phyloP scores from a whole-genome alignment of 2,329 filamentous ascomycete genomes.

The Apiospora pterosperma region DNA sequence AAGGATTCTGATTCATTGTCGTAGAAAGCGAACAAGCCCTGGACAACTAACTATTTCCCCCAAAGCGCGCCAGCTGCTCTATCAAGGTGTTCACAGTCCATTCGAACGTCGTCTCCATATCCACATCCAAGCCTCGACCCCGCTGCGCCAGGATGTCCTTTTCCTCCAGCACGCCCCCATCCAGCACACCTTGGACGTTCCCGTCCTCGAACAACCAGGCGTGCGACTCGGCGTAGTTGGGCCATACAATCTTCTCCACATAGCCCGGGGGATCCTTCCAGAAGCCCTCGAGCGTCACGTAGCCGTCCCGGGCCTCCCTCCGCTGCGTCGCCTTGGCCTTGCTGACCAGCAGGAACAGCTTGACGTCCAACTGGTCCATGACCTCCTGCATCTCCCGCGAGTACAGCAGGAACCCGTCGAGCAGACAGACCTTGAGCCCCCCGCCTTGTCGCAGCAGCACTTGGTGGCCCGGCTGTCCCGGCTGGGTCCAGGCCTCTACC shows the following conservation, averaged over 20 bases:
- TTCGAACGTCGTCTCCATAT: slow-evolving; percentile 59
- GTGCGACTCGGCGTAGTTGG: slow-evolving; percentile 83
- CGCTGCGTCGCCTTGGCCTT: slow-evolving; percentile 61
- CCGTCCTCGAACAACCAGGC: slow-evolving; percentile 72
- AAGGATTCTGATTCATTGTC: background rate
- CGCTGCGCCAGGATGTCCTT: slow-evolving; percentile 48
- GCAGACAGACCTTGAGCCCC: slow-evolving; percentile 58
- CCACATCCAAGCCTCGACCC: slow-evolving; percentile 43
- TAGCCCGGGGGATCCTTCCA: slow-evolving; percentile 95
- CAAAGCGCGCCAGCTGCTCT: slow-evolving; percentile 34
- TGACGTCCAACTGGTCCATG: slow-evolving; percentile 64
- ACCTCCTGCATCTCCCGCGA: slow-evolving; percentile 53
- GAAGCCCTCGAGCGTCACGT: slow-evolving; percentile 83
- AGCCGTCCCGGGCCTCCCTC: slow-evolving; percentile 67
- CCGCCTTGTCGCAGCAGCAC: slow-evolving; percentile 18
- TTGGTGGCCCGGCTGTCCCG: slow-evolving; percentile 40
- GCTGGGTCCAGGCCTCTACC: slow-evolving; percentile 44
- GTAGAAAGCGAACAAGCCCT: no score
- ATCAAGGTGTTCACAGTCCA: slow-evolving; percentile 68
- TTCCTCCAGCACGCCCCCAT: slow-evolving; percentile 39
- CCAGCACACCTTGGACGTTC: slow-evolving; percentile 59
- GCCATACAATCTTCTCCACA: slow-evolving; percentile 93
- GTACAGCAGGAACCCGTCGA: slow-evolving; percentile 89
- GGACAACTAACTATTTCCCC: background rate
- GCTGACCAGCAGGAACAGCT: slow-evolving; percentile 72